Base-by-base conservation (phyloP, 805 yeast species). In the Lachancea kluyveri region DNA sequence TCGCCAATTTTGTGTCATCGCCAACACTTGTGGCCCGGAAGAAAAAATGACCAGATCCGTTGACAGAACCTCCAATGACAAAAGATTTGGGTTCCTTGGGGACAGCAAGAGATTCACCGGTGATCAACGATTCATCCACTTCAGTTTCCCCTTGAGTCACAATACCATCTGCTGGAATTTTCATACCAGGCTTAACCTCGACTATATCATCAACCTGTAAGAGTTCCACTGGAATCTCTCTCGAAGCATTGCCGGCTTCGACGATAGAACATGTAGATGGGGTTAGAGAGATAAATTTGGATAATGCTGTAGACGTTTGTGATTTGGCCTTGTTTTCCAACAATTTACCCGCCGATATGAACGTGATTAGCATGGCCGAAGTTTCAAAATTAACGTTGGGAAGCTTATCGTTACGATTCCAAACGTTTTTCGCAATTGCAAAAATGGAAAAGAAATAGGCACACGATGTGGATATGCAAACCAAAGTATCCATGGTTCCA, bases 271-370 rank as follows among this genome's bases (percentile, higher is more conserved):
- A 88, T 3, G 69, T 65, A 1, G 84, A 68, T 2, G 98, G 96
- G 1, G 94, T 72, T 34, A 92, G 62, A 2, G 88, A 77, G 26
- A 94, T 67, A 26, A 92, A 67, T 42, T 77, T 75, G 0, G 96
- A 80, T 24, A 92, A 66, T 0, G 97, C 94, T 3, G 84, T 72
- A 0, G 96, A 84, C 0, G 97, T 92, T 37, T 83, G 85, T 4
- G 97, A 95, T 51, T 92, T 86, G 2, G 98, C 97, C 42, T 72
- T 76, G 57, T 83, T 84, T 52, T 92, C 99, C 14, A 88, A 64
- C 72, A 84, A 82, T 59, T 92, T 90, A 3, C 99, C 99, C 26
- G 87, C 62, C 6, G 92, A 72, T 17, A 92, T 87, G 55, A 87
- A 92, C 4, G 78, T 62, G 30, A 90, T 68, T 24, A 92, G 66